Evolutionary conservation across 768 basidiomycete species (phyloP).

Genomic region (Lactarius psammicola): DNA sequence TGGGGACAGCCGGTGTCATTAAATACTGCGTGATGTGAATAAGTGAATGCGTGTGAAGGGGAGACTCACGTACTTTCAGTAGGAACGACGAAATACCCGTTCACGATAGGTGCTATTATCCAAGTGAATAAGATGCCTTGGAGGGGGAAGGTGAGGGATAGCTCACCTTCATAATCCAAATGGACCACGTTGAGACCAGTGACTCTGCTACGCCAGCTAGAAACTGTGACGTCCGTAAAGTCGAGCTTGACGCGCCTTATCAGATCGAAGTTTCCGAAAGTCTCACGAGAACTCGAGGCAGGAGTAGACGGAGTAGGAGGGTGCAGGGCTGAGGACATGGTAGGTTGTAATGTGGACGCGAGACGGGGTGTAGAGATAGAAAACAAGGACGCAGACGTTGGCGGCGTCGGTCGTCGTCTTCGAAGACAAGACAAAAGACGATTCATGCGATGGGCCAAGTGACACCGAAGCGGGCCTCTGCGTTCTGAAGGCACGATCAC

Average conservation of each 20-base stretch:
- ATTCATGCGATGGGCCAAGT: conserved; percentile 10
- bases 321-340: conserved; percentile 21
- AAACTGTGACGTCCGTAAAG: conserved; percentile 76
- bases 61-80: conserved; percentile 71
- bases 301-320: background rate
- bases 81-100: conserved; percentile 85
- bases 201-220: conserved; percentile 84
- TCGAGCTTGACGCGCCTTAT: conserved; percentile 72
- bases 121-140: conserved; percentile 14
- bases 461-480: background rate
- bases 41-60: background rate
- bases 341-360: conserved; percentile 6
- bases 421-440: conserved; percentile 19
- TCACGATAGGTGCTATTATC: conserved; percentile 73
- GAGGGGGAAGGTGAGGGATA: background rate
- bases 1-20: conserved; percentile 95
- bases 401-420: conserved; percentile 8
- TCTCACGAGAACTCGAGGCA: conserved; percentile 31
- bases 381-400: conserved; percentile 10
- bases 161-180: conserved; percentile 81
- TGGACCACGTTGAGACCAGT: conserved; percentile 91
- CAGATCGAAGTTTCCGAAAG: conserved; percentile 81
- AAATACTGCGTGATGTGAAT: conserved; percentile 57
- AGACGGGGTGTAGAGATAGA: conserved; percentile 14
- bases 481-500: too few species aligned